Evolutionary conservation across 2,329 filamentous ascomycete genomes (phyloP).

Genomic region (Chlorencoelia australis): DNA sequence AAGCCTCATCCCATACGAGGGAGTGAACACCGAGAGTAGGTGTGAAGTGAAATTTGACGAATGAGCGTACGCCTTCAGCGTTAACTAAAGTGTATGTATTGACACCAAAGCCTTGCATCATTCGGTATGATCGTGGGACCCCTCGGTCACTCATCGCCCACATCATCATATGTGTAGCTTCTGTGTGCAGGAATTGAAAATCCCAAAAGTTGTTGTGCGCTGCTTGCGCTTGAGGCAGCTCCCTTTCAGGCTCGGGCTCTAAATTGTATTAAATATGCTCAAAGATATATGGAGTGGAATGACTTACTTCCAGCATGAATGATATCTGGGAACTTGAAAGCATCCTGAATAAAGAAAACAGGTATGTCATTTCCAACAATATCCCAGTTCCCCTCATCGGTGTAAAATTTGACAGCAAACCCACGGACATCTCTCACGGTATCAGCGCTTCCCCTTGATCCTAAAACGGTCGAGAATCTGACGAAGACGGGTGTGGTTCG

Average conservation of each 20-base stretch:
- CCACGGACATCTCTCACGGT: constrained; percentile 76
- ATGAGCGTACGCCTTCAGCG: constrained; percentile 55
- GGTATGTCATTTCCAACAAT: constrained; percentile 66
- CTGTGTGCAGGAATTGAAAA: constrained; percentile 55
- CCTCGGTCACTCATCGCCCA: constrained; percentile 69
- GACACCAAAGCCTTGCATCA: constrained; percentile 82
- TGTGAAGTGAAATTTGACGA: constrained; percentile 71
- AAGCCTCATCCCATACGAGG: constrained; percentile 68
- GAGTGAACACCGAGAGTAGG: constrained; percentile 62
- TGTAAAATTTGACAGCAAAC: constrained; percentile 72
- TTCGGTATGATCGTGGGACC: constrained; percentile 65
- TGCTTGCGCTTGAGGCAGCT: constrained; percentile 60
- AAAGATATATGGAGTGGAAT: constrained; percentile 7
- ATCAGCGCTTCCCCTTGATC: constrained; percentile 66
- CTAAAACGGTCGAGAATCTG: constrained; percentile 70
- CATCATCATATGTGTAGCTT: constrained; percentile 70
- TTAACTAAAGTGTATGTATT: constrained; percentile 68
- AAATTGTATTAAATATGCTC: constrained; percentile 22
- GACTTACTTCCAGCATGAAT: constrained; percentile 36
- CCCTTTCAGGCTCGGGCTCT: constrained; percentile 62
- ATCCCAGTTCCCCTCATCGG: constrained; percentile 68
- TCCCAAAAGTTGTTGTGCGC: constrained; percentile 75
- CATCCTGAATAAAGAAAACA: constrained; percentile 68
- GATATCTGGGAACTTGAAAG: constrained; percentile 63
- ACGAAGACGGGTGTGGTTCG: constrained; percentile 58